Evolutionary conservation across 2,329 filamentous ascomycete species (phyloP), one percentile per base, ranked within the genome.

Genomic region (Colletotrichum liriopes): DNA sequence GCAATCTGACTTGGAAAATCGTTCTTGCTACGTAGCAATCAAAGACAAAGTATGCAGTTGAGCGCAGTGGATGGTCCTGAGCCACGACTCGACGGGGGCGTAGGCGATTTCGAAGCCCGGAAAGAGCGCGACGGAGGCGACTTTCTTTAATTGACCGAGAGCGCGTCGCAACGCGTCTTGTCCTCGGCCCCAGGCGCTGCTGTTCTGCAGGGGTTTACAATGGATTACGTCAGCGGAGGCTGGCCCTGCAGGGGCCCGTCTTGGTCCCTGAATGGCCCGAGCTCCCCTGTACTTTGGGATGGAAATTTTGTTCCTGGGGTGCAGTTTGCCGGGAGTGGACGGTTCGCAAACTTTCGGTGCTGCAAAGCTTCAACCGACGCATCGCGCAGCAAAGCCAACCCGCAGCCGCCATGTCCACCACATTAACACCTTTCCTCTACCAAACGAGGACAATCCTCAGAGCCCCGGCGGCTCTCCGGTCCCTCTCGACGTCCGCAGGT

Each of bases 361-460:
- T 43, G 56, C 41, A 39, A 8, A 43, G 20, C 58, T 52, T 39
- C 43, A 18, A 41, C 37, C 16, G 55, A 41, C 43, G 8, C 16
- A 35, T 18, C 11, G 23, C 37, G n/a, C 43, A 26, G 29, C 56
- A 29, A 23, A 37, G 6, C 8, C 45, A 32, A 49, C 7, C 49
- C 49, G 29, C 20, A 52, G 16, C 23, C n/a, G 54, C 14, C 29
- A 89, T 89, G 84, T 79, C 84, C 35, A 66, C 84, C 2, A 87
- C 88, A 8, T 80, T 90, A 18, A 82, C 91, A 5, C 91, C 92
- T 0, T 94, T 94, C 69, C 85, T 95, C 8, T 94, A 94, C 78
- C 91, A 93, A 75, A 94, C 93, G 6, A 84, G 87, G 71, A 94
- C 93, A 0, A 86, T 92, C 41, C 82, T 84, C 70, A 81, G 82